Base-by-base conservation (phyloP, 1,139 yeast genomes). In the Spathaspora sp. region DNA sequence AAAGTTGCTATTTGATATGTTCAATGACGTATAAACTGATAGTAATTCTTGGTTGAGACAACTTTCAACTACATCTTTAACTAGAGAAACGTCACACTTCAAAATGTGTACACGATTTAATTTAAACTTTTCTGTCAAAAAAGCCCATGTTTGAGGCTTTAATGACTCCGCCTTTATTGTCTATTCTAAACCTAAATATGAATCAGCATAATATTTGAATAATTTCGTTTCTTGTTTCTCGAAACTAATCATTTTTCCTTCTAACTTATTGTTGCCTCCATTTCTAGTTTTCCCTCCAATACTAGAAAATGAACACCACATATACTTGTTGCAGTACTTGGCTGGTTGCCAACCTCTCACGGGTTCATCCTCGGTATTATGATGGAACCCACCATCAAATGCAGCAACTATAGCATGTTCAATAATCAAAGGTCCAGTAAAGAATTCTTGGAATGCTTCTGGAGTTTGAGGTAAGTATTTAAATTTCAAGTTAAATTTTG, bases 221-320 rank as follows among this genome's bases (percentile, higher is more conserved):
- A 64, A 50, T 13, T 57, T 58, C 11, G 50, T 46, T 1, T 60
- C 52, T 8, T 52, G 48, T 27, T 56, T 42, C 37, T 55, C 61
- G 53, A 62, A 65, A 26, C 58, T 58, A 39, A 65, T 54, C 27
- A 60, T 46, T 26, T 51, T 50, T 4, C 70, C 70, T 43, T 61
- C 65, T 13, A 65, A 56, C 42, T 55, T 61, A 37, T 61, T 67
- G 16, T 15, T 50, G 2, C 25, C 36, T 6, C 66, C 67, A 38
- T 54, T 56, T 4, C 43, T 36, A 6, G 60, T 57, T 8, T 38
- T 49, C 4, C 70, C 76, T 38, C 77, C 78, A 43, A 72, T 62
- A 11, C 58, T 50, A 41, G 70, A 68, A 50, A 67, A 71, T 2
- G 73, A 74, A 63, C 78, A 72, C 68, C 74, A 72, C 24, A 70